Evolutionary conservation across 371 early-diverging fungal species (phyloP).

Genomic region (Dentiscutata heterogama): DNA sequence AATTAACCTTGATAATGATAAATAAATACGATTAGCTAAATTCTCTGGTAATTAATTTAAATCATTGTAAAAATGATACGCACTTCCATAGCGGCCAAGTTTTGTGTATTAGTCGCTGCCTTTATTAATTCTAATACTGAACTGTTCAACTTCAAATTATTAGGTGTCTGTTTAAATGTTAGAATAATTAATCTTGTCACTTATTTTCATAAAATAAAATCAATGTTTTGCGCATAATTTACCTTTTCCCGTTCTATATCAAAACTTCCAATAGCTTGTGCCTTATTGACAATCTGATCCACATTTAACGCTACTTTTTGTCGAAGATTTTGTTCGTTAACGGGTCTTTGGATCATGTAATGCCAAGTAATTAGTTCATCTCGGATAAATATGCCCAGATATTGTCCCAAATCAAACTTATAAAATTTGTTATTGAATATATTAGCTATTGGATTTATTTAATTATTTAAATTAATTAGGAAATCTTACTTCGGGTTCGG

Average conservation of each 20-base stretch:
- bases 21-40: slow-evolving; percentile 2
- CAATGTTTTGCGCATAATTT: background rate
- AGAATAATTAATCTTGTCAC: background rate
- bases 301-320: slow-evolving; percentile 75
- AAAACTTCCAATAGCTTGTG: slow-evolving; percentile 78
- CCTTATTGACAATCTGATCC: slow-evolving; percentile 75
- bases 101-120: slow-evolving; percentile 91
- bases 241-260: slow-evolving; percentile 79
- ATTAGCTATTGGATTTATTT: background rate
- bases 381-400: slow-evolving; percentile 85
- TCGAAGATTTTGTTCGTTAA: slow-evolving; percentile 72
- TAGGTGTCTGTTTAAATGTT: background rate
- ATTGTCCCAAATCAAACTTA: slow-evolving; percentile 84
- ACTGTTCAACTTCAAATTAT: slow-evolving; percentile 67
- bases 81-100: slow-evolving; percentile 91
- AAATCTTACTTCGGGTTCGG: slow-evolving; percentile 41
- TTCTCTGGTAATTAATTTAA: background rate
- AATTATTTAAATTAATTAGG: background rate
- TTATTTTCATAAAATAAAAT: background rate
- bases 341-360: slow-evolving; percentile 63
- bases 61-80: slow-evolving; percentile 47
- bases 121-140: slow-evolving; percentile 89
- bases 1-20: slow-evolving; percentile 53
- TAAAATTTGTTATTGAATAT: background rate
- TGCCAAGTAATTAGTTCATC: slow-evolving; percentile 92